Base-by-base conservation (phyloP, 2,329 filamentous ascomycete genomes). In the Penicillium expansum region DNA sequence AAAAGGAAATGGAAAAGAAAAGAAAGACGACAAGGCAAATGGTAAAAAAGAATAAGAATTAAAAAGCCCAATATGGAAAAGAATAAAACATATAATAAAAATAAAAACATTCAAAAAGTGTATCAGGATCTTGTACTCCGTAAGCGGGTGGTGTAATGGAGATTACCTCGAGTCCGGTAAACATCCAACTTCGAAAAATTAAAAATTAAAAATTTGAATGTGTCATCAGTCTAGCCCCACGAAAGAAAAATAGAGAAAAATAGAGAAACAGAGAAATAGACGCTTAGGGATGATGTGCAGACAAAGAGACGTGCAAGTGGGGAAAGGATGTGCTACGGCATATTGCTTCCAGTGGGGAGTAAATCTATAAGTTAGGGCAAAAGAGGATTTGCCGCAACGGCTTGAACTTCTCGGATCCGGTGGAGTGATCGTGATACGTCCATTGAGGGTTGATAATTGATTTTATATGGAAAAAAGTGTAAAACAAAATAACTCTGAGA, bases 121-220 rank as follows among this genome's bases (percentile, higher is more conserved):
- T 68, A 70, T 69, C 63, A 70, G 63, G 53, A 67, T 63, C 69
- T 71, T 67, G 68, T 71, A 66, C 66, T 72, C n/a, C n/a, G n/a
- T n/a, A n/a, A 71, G 70, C 67, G 69, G 68, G 66, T 68, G 64
- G 71, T 73, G 71, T 73, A 73, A 69, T 62, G 67, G 67, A 70
- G 62, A 66, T 59, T 45, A 58, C 51, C 62, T 64, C 63, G 67
- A 68, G 55, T 43, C 59, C 50, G 56, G 57, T 59, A 61, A 59
- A 64, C 52, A 63, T 56, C n/a, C n/a, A n/a, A n/a, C n/a, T n/a
- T n/a, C n/a, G n/a, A n/a, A n/a, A n/a, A n/a, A n/a, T n/a, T n/a
- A n/a, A n/a, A n/a, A n/a, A n/a, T n/a, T n/a, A n/a, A n/a, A n/a
- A n/a, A n/a, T n/a, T n/a, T n/a, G n/a, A n/a, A n/a, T n/a, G n/a